Evolutionary conservation across 2,329 filamentous ascomycete genomes (phyloP).

Genomic region (Cryphonectria japonica): DNA sequence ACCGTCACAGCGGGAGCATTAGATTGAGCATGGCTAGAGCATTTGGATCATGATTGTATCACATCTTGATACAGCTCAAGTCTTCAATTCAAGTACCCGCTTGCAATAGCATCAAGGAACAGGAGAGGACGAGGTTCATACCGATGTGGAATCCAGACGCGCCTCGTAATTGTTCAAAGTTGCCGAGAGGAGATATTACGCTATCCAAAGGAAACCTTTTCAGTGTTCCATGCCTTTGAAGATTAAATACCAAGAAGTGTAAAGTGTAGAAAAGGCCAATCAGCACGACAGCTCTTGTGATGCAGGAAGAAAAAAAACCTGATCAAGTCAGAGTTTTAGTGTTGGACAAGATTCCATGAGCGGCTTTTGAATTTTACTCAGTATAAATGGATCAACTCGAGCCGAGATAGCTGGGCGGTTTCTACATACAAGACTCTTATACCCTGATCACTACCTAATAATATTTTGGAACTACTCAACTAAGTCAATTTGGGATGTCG

Average conservation of each 20-base stretch:
- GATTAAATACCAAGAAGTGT: neutral
- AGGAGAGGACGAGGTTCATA: too few relatives aligned
- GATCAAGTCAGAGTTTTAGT: neutral
- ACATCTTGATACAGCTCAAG: too few relatives aligned
- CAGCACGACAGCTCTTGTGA: neutral
- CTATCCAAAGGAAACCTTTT: neutral
- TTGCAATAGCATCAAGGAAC: too few relatives aligned
- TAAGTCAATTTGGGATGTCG: too few relatives aligned
- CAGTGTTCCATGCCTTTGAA: neutral
- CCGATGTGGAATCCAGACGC: too few relatives aligned
- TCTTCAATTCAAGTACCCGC: too few relatives aligned
- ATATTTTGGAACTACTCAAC: too few relatives aligned
- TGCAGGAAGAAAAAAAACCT: neutral
- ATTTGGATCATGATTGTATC: too few relatives aligned
- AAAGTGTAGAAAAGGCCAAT: neutral
- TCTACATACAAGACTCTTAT: neutral
- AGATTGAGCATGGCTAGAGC: too few relatives aligned
- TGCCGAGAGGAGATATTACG: neutral
- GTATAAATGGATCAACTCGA: neutral
- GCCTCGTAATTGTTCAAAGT: too few relatives aligned
- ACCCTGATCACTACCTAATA: too few relatives aligned
- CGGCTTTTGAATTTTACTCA: neutral
- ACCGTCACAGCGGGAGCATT: too few relatives aligned
- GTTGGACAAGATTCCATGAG: neutral
- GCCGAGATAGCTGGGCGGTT: neutral